These are phyloP conservation scores for Trichaptum fuscoviolaceum DNA, from an alignment of 768 basidiomycete species.

Conservation along the genomic window DNA sequence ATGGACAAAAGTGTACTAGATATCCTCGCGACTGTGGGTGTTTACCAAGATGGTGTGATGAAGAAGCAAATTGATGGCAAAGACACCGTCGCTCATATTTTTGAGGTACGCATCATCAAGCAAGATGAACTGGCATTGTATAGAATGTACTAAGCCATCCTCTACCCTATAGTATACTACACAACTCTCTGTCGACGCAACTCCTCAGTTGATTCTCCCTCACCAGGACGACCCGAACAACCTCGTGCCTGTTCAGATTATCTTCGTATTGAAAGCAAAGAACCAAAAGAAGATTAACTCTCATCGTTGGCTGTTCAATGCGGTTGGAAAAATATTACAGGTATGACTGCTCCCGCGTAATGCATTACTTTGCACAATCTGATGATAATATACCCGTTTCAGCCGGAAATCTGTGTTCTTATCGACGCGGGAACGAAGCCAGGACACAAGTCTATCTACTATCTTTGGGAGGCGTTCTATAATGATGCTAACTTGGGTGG, in stretches of 20 bases:
- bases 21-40: slow-evolving; percentile 82
- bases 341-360: slow-evolving; percentile 34
- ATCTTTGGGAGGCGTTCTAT: slow-evolving; percentile 91
- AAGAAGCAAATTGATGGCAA: slow-evolving; percentile 89
- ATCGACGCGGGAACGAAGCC: slow-evolving; percentile 97
- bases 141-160: slow-evolving; percentile 8
- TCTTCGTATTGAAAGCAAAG: slow-evolving; percentile 87
- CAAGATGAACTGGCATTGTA: slow-evolving; percentile 2
- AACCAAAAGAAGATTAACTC: slow-evolving; percentile 97
- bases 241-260: slow-evolving; percentile 88
- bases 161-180: slow-evolving; percentile 74
- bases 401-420: slow-evolving; percentile 90
- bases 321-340: slow-evolving; percentile 76
- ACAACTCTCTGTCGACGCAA: slow-evolving; percentile 87
- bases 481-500: slow-evolving; percentile 76
- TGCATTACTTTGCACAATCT: neutral
- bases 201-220: slow-evolving; percentile 87
- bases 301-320: slow-evolving; percentile 95
- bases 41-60: slow-evolving; percentile 94
- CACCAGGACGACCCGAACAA: slow-evolving; percentile 88
- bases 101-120: slow-evolving; percentile 61
- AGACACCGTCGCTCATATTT: slow-evolving; percentile 89
- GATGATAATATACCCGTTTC: slow-evolving; percentile 8
- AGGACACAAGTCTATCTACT: slow-evolving; percentile 92
- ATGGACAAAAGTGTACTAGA: slow-evolving; percentile 96